Base-by-base conservation (phyloP, 2,329 filamentous ascomycete genomes). In the Talaromyces verruculosus region DNA sequence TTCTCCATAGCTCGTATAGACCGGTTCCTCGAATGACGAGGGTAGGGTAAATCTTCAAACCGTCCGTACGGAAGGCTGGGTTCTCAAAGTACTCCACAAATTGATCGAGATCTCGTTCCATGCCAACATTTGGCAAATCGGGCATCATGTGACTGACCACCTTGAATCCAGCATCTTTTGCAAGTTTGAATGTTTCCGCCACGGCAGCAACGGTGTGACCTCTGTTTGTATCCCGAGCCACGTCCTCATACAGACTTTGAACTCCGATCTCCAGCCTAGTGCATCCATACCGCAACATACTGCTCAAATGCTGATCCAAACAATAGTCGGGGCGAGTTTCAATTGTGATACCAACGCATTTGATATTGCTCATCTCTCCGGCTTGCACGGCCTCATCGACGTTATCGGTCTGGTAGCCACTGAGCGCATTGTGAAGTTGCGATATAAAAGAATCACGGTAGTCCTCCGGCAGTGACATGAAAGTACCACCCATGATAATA, bases 121-220 rank as follows among this genome's bases (percentile, higher is more conserved):
- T 97, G 65, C 95, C 95, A 2, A 99, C 95, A 73, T 99, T 99
- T 3, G 95, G 95, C 58, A 99, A 81, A 76, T 99, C 95, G 1
- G 95, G 95, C 95, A 99, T 99, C 95, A 99, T 99, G 80, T 99
- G 95, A 71, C 92, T 96, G 68, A 99, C 95, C 0, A 99, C 95
- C 79, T 99, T 99, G 85, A 97, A 99, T 0, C 95, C 95, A 5
- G 96, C 93, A 77, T 99, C 96, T 79, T 99, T 99, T 69, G 95
- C 89, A n/a, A 97, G 84, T 71, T 91, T 96, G 77, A 99, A 99
- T 0, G 95, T 99, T 79, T 99, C 93, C 35, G 93, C 94, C 0
- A 99, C 95, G 0, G 96, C 88, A 6, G 93, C 92, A 28, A 99
- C 95, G 0, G 95, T 99, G 78, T 99, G 95, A 0, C 95, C 95